Evolutionary conservation across 305 asterid species (phyloP), one percentile per base, ranked within the genome.

Genomic region (Lippia alba): DNA sequence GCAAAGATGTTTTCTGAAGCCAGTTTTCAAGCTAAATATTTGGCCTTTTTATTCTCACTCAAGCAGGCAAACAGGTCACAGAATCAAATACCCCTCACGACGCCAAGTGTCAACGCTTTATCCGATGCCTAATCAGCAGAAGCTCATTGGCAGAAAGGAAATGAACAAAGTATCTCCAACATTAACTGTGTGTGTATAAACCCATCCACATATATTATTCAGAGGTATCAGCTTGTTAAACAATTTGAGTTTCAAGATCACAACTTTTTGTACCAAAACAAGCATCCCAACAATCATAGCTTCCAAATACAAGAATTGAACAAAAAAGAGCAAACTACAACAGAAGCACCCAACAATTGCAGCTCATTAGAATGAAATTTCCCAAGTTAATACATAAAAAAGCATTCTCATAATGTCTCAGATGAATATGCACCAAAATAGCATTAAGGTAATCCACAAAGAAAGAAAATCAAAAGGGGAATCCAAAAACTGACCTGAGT

Each of bases 401-500:
- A 17, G 20, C 59, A 58, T 41, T 56, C 7, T 20, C 48, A 14
- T 41, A 72, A 62, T 57, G 56, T 40, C 67, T 17, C 44, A 63
- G 33, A 10, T 20, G 59, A 64, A 77, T 32, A 54, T 64, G 56
- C 6, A 39, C 66, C 32, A 6, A 12, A 32, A 73, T 40, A 16
- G 20, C 32, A 53, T 56, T 41, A 34, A 61, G 12, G 40, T 44
- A 67, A 56, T 51, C 60, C 40, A 66, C 62, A 56, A 36, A 36
- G 5, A 36, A 10, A 15, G 3, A 67, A 17, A n/a, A n/a, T n/a
- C n/a, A n/a, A n/a, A 20, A 34, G 62, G 36, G 1, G 51, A 24
- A 56, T n/a, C 17, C 32, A 72, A 70, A 49, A 74, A 32, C 46
- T 33, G 62, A 94, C 99, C 99, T 94, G 99, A 48, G 99, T 94